Conservation (phyloP, 148 eudicot genomes). For the Vaccinium vitisidaea region DNA sequence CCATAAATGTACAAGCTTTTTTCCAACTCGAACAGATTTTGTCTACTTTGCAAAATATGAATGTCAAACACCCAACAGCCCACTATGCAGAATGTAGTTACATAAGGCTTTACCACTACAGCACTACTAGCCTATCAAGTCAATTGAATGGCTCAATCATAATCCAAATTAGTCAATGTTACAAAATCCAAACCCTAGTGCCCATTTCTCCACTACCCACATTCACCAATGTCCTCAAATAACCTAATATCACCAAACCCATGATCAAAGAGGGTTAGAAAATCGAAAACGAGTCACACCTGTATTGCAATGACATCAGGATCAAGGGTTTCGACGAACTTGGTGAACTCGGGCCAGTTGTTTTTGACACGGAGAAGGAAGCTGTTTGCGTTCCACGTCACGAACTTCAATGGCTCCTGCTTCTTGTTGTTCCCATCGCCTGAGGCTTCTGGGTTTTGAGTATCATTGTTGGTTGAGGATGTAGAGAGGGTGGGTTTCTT, state of each 20-base stretch:
- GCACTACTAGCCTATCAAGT: too few relatives aligned
- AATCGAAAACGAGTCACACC: constrained; percentile 33
- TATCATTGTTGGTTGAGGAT: constrained; percentile 18
- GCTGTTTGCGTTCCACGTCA: constrained; percentile 99
- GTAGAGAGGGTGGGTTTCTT: constrained; percentile 67
- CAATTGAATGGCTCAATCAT: too few relatives aligned
- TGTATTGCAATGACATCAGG: constrained; percentile 94
- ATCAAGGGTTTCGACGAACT: constrained; percentile 58
- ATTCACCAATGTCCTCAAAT: constrained; percentile 13
- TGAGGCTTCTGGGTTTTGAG: constrained; percentile 21
- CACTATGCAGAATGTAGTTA: too few relatives aligned
- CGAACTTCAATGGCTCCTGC: constrained; percentile 76
- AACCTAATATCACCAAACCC: background rate
- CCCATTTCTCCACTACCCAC: constrained; percentile 13
- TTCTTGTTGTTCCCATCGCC: constrained; percentile 22
- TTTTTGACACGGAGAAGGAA: constrained; percentile 84
- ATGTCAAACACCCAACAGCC: too few relatives aligned
- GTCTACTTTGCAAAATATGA: too few relatives aligned
- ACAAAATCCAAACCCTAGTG: background rate
- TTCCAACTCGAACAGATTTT: too few relatives aligned
- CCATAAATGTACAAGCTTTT: too few relatives aligned
- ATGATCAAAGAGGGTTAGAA: background rate
- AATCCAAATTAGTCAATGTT: too few relatives aligned
- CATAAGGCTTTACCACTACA: too few relatives aligned
- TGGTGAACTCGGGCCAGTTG: constrained; percentile 74